phyloP scores from a whole-genome alignment of 2,329 filamentous ascomycete genomes.

The Knufia fluminis region DNA sequence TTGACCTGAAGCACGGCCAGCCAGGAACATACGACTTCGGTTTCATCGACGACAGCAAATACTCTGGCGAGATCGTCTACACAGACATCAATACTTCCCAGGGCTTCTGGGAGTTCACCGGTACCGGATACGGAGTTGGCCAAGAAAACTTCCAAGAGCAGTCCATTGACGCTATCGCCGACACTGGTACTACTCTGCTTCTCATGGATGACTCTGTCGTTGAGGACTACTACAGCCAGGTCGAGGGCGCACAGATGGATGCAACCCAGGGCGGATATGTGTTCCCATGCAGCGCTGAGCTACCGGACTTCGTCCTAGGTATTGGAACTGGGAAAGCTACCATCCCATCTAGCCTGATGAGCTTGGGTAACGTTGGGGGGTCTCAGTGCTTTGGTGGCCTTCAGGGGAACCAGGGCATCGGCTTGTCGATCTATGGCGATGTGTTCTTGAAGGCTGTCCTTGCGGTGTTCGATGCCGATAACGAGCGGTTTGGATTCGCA shows the following conservation, averaged over 20 bases:
- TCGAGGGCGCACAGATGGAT: conserved; percentile 38
- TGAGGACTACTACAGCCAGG: conserved; percentile 50
- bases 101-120: conserved; percentile 55
- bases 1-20: conserved; percentile 44
- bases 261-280: conserved; percentile 18
- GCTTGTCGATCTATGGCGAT: conserved; percentile 64
- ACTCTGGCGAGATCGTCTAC: conserved; percentile 51
- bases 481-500: conserved; percentile 19
- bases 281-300: conserved; percentile 42
- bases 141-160: conserved; percentile 29
- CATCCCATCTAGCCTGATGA: conserved; percentile 47
- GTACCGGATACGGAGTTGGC: conserved; percentile 47
- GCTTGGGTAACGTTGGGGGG: conserved; percentile 26
- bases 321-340: conserved; percentile 43
- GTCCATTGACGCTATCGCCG: conserved; percentile 50
- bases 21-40: conserved; percentile 50
- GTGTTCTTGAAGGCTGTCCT: conserved; percentile 71
- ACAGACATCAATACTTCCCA: conserved; percentile 45
- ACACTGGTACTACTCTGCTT: conserved; percentile 62
- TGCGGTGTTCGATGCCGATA: conserved; percentile 54
- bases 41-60: conserved; percentile 50
- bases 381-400: conserved; percentile 63
- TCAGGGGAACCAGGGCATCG: conserved; percentile 52
- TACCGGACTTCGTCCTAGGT: conserved; percentile 46
- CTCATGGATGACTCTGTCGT: conserved; percentile 48